Conservation (phyloP, 1,284 basidiomycete genomes). For the Moesziomyces antarcticus region DNA sequence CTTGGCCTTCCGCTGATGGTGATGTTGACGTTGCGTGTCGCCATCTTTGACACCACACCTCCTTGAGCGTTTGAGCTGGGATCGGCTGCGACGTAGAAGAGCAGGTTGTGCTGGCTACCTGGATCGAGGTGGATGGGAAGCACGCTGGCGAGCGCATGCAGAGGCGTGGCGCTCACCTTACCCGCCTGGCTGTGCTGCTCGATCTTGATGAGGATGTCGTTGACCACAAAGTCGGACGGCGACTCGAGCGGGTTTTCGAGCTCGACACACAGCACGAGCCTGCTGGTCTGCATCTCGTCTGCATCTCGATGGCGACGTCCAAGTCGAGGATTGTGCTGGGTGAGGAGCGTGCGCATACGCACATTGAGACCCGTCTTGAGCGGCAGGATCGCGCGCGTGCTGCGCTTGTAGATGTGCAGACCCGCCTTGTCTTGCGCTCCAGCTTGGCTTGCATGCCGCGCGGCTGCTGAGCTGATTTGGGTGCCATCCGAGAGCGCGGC, state of each 20-base stretch:
- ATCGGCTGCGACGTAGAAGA: conserved; percentile 36
- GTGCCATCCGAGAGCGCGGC: conserved; percentile 10
- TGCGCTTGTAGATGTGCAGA: conserved; percentile 43
- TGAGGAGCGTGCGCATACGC: conserved; percentile 50
- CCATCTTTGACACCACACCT: not conserved
- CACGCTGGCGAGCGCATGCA: conserved; percentile 8
- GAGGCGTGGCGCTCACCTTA: conserved; percentile 8
- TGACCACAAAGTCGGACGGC: conserved; percentile 21
- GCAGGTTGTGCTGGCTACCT: conserved; percentile 41
- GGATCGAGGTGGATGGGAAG: conserved; percentile 31
- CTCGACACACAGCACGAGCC: conserved; percentile 49
- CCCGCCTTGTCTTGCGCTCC: not conserved
- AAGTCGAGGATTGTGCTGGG: conserved; percentile 15
- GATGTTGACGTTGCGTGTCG: conserved; percentile 36
- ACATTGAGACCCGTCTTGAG: conserved; percentile 47
- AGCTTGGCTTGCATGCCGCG: not conserved
- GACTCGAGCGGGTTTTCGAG: conserved; percentile 45
- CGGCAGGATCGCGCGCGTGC: conserved; percentile 25
- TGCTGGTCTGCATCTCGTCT: conserved; percentile 12
- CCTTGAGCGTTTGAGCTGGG: not conserved
- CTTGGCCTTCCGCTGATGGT: conserved; percentile 26
- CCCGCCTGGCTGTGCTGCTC: conserved; percentile 1
- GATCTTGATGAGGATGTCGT: conserved; percentile 32
- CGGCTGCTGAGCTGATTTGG: not conserved
- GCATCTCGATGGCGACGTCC: conserved; percentile 9